These are phyloP conservation scores for Candida taoyuanica DNA, from an alignment of 805 yeast genomes.

Conservation along the genomic window DNA sequence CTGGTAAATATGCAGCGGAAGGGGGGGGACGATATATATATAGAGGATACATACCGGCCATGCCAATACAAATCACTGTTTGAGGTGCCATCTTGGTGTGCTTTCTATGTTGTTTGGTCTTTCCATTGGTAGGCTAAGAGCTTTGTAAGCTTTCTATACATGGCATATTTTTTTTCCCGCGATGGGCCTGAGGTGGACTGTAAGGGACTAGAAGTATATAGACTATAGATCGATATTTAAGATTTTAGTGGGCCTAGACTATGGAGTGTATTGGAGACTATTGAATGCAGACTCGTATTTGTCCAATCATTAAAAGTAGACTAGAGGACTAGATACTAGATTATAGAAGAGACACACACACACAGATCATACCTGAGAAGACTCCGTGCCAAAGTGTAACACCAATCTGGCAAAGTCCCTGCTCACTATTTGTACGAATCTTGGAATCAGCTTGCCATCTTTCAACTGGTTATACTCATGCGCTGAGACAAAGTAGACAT, in stretches of 20 bases:
- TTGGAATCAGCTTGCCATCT: conserved; percentile 24
- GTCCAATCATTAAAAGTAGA: no score
- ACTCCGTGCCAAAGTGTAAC: conserved; percentile 9
- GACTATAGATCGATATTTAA: no score
- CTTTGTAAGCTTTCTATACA: background rate
- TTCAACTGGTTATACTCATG: conserved; percentile 23
- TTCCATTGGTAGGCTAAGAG: background rate
- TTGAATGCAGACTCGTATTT: no score
- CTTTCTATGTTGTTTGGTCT: background rate
- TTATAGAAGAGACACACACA: no score
- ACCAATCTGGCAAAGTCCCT: conserved; percentile 21
- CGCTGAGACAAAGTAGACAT: conserved; percentile 19
- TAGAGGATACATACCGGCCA: conserved; percentile 43
- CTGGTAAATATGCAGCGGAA: no score
- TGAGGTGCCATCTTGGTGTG: conserved; percentile 31
- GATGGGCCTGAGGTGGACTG: no score
- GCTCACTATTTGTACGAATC: conserved; percentile 13
- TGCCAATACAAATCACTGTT: conserved; percentile 51
- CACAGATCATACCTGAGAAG: no score
- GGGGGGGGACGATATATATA: no score
- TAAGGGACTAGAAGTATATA: no score
- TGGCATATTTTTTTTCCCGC: background rate
- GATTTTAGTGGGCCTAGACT: no score
- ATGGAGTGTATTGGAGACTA: no score
- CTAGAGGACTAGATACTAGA: no score